Evolutionary conservation across 495 filamentous ascomycete species (phyloP), one percentile per base, ranked within the genome.

Genomic region (Penicillium paradoxum): DNA sequence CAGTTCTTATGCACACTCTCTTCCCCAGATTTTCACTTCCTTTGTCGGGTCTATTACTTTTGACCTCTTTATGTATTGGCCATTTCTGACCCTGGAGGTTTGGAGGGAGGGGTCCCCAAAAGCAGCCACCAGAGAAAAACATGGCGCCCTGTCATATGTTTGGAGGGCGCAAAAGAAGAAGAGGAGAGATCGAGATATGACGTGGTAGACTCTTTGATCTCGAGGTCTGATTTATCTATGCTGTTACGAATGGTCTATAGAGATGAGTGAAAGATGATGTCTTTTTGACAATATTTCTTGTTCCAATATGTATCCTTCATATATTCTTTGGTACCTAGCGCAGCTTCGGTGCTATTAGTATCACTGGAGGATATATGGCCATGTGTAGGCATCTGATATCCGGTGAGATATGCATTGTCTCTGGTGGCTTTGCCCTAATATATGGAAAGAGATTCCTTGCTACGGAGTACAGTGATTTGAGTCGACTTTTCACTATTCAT

Each of bases 241-340:
- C 63, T 67, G 74, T 78, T 73, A 77, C 70, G 74, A 69, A 67
- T 71, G 68, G 68, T 68, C 64, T 77, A 69, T 71, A 71, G 67
- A 75, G 67, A 65, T 69, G 65, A 67, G 66, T 64, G 59, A 63
- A 65, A 62, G 49, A 65, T 60, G 58, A 60, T 63, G 53, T 62
- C 62, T 60, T 45, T 45, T 40, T 36, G 24, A 43, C 38, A 41
- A 33, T 33, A 33, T 10, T 13, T 11, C 17, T 14, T 21, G 5
- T 41, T 24, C 21, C 6, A 25, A 25, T 2, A 24, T 42, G 13
- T 19, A 14, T 13, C 5, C 19, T 9, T 14, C 2, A 17, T 19
- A 22, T 22, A 29, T 17, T 6, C 14, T 15, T 6, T 30, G 41
- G 11, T 27, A 22, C 3, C 22, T 29, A 4, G 24, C 7, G 24